Conservation (phyloP, 2,329 filamentous ascomycete genomes). For the Fusarium circinatum region DNA sequence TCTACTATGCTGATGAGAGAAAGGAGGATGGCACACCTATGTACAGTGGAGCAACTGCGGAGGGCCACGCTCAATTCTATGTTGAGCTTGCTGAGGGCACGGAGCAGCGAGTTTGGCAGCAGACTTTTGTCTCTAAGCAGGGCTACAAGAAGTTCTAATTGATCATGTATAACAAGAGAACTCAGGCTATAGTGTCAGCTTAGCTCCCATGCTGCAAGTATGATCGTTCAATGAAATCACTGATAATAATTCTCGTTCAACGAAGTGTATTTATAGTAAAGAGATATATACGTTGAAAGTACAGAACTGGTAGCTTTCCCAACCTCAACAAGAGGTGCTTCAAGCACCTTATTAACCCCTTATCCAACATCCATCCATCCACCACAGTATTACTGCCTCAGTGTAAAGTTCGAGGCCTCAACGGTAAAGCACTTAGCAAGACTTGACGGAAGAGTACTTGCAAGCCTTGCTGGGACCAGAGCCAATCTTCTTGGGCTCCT, state of each 20-base stretch:
- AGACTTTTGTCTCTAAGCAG: slow-evolving; percentile 13
- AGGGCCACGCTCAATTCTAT: slow-evolving; percentile 6
- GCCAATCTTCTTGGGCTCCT: slow-evolving; percentile 40
- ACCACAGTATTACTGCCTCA: background rate
- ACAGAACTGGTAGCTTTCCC: background rate
- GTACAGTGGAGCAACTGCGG: background rate
- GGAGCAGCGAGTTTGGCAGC: slow-evolving; percentile 3
- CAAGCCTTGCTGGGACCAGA: slow-evolving; percentile 36
- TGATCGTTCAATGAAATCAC: no score
- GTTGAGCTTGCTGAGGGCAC: background rate
- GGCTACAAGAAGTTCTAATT: slow-evolving; percentile 11
- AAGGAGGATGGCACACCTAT: slow-evolving; percentile 7
- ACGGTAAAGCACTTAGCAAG: slow-evolving; percentile 24
- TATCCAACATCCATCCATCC: background rate
- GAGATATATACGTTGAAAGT: slow-evolving; percentile 4
- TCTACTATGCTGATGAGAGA: slow-evolving; percentile 27
- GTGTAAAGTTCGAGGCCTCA: no score
- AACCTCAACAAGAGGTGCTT: background rate
- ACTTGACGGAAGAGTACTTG: slow-evolving; percentile 37
- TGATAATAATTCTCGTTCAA: background rate
- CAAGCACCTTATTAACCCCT: background rate
- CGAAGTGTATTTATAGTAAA: slow-evolving; percentile 8
- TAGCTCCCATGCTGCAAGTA: no score
- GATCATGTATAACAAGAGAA: no score
- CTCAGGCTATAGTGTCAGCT: no score